Evolutionary conservation across 768 basidiomycete species (phyloP).

Genomic region (Coprinopsis strossmayeri): DNA sequence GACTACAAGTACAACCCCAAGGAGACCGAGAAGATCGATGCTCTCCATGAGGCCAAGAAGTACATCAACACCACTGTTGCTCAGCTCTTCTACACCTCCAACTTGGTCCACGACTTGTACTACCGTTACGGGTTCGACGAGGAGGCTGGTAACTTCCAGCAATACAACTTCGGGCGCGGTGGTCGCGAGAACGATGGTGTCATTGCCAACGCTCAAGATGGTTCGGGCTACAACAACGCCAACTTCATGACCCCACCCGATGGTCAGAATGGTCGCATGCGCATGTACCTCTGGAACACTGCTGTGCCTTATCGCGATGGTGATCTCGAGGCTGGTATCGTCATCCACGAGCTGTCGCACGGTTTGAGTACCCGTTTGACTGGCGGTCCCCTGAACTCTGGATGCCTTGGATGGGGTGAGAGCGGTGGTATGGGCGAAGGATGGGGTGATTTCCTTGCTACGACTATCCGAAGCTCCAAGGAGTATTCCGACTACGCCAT

Average conservation of each 20-base stretch:
- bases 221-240: conserved; percentile 86
- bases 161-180: conserved; percentile 91
- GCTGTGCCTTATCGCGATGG: conserved; percentile 89
- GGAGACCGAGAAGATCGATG: conserved; percentile 45
- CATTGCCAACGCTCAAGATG: conserved; percentile 93
- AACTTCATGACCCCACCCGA: conserved; percentile 88
- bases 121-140: conserved; percentile 94
- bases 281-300: conserved; percentile 97
- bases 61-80: conserved; percentile 86
- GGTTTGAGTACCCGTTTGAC: conserved; percentile 92
- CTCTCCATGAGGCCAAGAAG: conserved; percentile 63
- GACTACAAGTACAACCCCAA: conserved; percentile 73
- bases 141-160: conserved; percentile 92
- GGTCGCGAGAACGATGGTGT: conserved; percentile 86
- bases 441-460: conserved; percentile 93
- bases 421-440: conserved; percentile 97
- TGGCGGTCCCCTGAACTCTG: conserved; percentile 88
- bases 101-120: conserved; percentile 77
- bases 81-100: conserved; percentile 84
- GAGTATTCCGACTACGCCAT: conserved; percentile 78
- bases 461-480: conserved; percentile 72
- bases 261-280: conserved; percentile 84
- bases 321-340: conserved; percentile 94
- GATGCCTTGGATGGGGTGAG: conserved; percentile 94
- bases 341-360: conserved; percentile 86